phyloP scores from a whole-genome alignment of 1,139 yeast genomes.

The Lodderomyces margitis region DNA sequence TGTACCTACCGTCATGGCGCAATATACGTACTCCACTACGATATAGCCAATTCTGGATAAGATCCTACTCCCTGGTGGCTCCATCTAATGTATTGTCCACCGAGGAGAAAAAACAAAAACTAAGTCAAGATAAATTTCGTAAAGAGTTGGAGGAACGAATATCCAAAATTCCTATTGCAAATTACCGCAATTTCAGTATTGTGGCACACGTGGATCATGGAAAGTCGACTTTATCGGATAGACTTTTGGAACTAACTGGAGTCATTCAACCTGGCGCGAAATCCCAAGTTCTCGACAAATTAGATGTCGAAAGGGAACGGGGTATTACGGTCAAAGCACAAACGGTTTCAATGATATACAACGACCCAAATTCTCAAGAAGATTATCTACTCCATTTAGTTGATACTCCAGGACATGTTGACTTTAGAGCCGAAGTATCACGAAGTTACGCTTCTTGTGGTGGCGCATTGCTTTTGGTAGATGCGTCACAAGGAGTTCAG shows the following conservation, averaged over 20 bases:
- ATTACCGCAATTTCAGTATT: constrained; percentile 86
- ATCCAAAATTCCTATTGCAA: constrained; percentile 70
- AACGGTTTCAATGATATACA: constrained; percentile 88
- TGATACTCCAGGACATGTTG: constrained; percentile 98
- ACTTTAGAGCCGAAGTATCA: constrained; percentile 90
- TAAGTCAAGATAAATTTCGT: constrained; percentile 33
- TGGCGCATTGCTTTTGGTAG: constrained; percentile 87
- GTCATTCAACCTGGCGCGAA: constrained; percentile 79
- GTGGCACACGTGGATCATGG: constrained; percentile 99
- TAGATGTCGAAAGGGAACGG: constrained; percentile 92
- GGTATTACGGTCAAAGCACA: constrained; percentile 98
- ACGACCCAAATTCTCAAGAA: constrained; percentile 50
- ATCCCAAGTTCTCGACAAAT: constrained; percentile 82
- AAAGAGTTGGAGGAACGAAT: constrained; percentile 53
- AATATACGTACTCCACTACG: constrained; percentile 2
- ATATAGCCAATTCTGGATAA: background rate
- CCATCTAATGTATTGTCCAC: constrained; percentile 9
- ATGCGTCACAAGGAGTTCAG: constrained; percentile 95
- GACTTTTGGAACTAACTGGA: constrained; percentile 83
- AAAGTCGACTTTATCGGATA: constrained; percentile 85
- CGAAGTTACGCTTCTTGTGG: constrained; percentile 95
- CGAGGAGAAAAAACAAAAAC: constrained; percentile 29
- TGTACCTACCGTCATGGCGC: background rate
- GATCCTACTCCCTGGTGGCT: background rate
- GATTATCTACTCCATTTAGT: constrained; percentile 87